Conservation (phyloP, 305 asterid genomes). For the Nicotiana rustica region DNA sequence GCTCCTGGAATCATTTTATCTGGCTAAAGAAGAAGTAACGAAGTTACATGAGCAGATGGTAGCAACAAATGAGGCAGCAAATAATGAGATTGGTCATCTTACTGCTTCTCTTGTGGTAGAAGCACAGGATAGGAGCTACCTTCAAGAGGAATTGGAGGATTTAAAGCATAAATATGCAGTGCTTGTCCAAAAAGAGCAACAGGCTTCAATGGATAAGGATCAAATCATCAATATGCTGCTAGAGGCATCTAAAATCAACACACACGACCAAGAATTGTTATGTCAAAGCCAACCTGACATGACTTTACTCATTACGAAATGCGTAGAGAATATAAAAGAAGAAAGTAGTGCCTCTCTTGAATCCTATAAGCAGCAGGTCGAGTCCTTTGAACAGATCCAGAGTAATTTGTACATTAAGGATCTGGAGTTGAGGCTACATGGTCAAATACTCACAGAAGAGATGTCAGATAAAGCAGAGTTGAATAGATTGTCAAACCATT, state of each 20-base stretch:
- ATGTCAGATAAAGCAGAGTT: conserved; percentile 52
- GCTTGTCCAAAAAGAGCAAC: conserved; percentile 42
- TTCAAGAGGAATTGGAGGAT: conserved; percentile 46
- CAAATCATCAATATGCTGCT: conserved; percentile 61
- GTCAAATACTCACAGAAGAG: conserved; percentile 71
- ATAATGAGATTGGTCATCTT: conserved; percentile 63
- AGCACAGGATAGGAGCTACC: conserved; percentile 65
- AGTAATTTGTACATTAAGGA: conserved; percentile 69
- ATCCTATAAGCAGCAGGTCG: conserved; percentile 53
- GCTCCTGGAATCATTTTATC: conserved; percentile 69
- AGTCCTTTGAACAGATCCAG: conserved; percentile 62
- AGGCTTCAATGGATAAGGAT: conserved; percentile 35
- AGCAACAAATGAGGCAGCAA: conserved; percentile 63
- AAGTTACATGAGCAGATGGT: conserved; percentile 65
- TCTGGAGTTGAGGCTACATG: conserved; percentile 67
- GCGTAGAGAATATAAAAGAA: conserved; percentile 74
- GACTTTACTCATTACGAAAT: conserved; percentile 54
- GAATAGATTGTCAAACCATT: conserved; percentile 58
- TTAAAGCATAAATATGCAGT: conserved; percentile 33
- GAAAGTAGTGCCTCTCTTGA: conserved; percentile 47
- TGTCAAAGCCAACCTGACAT: conserved; percentile 54
- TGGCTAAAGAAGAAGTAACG: conserved; percentile 64
- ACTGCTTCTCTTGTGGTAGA: conserved; percentile 65
- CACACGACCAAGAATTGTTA: conserved; percentile 46
- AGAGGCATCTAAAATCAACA: conserved; percentile 73